phyloP scores from a whole-genome alignment of 176 grass and related monocot species.

The Leersia perrieri region DNA sequence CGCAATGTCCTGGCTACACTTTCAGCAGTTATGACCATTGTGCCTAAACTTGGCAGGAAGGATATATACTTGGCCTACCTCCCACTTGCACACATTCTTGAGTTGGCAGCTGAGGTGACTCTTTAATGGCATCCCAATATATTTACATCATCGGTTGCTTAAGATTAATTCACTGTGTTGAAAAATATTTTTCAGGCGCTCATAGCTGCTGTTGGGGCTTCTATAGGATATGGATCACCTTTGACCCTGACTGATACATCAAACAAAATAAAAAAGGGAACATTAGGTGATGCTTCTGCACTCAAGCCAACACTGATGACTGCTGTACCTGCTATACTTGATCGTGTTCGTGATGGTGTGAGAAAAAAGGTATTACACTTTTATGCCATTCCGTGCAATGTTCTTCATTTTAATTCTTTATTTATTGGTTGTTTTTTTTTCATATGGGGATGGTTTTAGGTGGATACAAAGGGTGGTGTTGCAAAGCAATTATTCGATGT shows the following conservation, averaged over 20 bases:
- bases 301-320: slow-evolving; percentile 89
- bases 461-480: slow-evolving; percentile 74
- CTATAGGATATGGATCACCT: slow-evolving; percentile 92
- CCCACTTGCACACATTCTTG: slow-evolving; percentile 94
- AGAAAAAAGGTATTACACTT: slow-evolving; percentile 69
- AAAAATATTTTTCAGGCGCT: slow-evolving; percentile 55
- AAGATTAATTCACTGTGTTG: slow-evolving; percentile 20
- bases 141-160: slow-evolving; percentile 18
- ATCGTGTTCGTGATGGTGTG: slow-evolving; percentile 86
- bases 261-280: slow-evolving; percentile 89
- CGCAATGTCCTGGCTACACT: slow-evolving; percentile 78
- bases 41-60: slow-evolving; percentile 68
- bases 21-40: slow-evolving; percentile 90
- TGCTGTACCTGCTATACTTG: slow-evolving; percentile 89
- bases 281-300: slow-evolving; percentile 85
- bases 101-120: slow-evolving; percentile 83
- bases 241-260: slow-evolving; percentile 94
- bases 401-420: neutral
- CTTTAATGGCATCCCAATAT: neutral
- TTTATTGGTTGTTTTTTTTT: slow-evolving; percentile 27
- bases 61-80: slow-evolving; percentile 90
- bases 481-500: slow-evolving; percentile 84
- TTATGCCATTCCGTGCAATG: slow-evolving; percentile 9
- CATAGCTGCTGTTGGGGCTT: slow-evolving; percentile 68
- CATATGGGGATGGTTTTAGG: slow-evolving; percentile 38